Evolutionary conservation across 1,139 yeast genomes (phyloP).

Genomic region (Blastobotrys malaysiensis): DNA sequence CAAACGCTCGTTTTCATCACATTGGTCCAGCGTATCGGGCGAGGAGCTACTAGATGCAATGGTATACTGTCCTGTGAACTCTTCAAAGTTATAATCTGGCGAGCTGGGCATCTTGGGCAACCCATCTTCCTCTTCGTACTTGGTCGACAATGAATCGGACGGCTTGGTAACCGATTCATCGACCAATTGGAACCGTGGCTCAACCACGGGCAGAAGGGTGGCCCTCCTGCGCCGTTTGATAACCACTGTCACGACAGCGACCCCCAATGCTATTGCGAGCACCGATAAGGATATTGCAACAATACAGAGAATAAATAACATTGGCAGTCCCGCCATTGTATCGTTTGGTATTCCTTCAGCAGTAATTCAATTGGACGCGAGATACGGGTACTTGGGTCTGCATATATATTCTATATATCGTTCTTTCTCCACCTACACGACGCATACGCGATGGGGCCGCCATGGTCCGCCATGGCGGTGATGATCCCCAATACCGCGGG

Average conservation of each 20-base stretch:
- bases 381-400: not conserved
- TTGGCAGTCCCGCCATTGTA: not conserved
- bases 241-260: not conserved
- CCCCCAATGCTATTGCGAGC: not conserved
- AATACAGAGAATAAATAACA: not conserved
- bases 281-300: not conserved
- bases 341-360: not conserved
- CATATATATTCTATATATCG: not conserved
- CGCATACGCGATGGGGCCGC: not conserved
- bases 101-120: not conserved
- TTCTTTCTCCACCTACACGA: not conserved
- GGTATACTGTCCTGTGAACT: not conserved
- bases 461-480: not conserved
- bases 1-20: not conserved
- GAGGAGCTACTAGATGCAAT: not conserved
- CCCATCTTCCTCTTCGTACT: not conserved
- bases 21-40: not conserved
- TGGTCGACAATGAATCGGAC: not conserved
- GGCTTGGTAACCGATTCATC: not conserved
- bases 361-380: not conserved
- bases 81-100: not conserved
- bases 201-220: not conserved
- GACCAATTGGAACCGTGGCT: not conserved
- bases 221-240: not conserved
- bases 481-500: not conserved